phyloP scores from a whole-genome alignment of 352 stramenopile species.

The Saprolegnia parasitica region DNA sequence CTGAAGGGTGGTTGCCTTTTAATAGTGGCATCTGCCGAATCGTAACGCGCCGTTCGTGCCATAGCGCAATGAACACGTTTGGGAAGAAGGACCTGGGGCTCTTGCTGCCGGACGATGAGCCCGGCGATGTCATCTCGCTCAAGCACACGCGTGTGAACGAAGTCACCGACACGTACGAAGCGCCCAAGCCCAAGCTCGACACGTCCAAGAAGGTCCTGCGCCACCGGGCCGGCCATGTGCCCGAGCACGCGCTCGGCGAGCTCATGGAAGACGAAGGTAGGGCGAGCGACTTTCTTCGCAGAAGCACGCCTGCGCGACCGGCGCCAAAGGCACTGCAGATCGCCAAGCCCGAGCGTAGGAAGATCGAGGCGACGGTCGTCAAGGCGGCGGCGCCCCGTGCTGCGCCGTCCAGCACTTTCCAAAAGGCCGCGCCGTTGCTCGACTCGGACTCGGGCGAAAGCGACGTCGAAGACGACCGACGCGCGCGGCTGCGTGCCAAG shows the following conservation, averaged over 20 bases:
- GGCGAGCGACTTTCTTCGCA: background rate
- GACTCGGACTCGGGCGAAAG: conserved; percentile 53
- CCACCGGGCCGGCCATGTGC: conserved; percentile 78
- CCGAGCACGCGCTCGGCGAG: conserved; percentile 54
- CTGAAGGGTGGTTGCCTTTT: background rate
- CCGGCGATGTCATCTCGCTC: conserved; percentile 71
- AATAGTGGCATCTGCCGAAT: background rate
- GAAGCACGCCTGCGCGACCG: background rate
- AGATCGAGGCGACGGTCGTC: conserved; percentile 21
- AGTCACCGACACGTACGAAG: conserved; percentile 63
- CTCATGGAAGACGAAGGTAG: conserved; percentile 19
- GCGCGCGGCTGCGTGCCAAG: conserved; percentile 56
- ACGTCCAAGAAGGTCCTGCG: conserved; percentile 73
- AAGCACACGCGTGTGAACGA: conserved; percentile 71
- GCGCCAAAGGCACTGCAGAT: background rate
- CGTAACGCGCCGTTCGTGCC: background rate
- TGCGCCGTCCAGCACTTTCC: background rate
- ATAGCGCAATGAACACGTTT: conserved; percentile 63
- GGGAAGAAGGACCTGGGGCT: conserved; percentile 83
- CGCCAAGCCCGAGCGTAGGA: conserved; percentile 13
- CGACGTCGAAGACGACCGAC: conserved; percentile 51
- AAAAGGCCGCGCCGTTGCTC: conserved; percentile 1
- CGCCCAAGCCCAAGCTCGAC: conserved; percentile 75
- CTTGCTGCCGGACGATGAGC: conserved; percentile 72
- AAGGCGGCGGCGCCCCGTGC: conserved; percentile 1